Evolutionary conservation across 1,284 basidiomycete species (phyloP), one percentile per base, ranked within the genome.

Genomic region (Ganoderma leucocontextum): DNA sequence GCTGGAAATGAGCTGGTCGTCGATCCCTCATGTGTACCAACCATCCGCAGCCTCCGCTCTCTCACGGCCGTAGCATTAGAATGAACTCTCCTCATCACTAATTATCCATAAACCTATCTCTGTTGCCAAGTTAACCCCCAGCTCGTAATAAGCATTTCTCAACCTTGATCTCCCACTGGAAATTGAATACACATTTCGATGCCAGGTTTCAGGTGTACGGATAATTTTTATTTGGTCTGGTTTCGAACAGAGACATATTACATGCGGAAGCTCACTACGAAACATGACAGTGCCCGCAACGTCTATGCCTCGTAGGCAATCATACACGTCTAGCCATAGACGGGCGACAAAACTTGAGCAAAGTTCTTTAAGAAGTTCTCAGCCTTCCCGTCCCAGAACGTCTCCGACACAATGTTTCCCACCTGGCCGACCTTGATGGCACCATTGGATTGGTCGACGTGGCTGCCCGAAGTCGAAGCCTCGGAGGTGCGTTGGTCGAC

Each of bases 251-350:
- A 12, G n/a, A n/a, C n/a, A 52, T 52, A 42, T 13, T 42, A 52
- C 47, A 49, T 12, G 8, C 9, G 9, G 38, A 36, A 2, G 35
- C 63, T 65, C 53, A 39, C 33, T 63, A 69, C 64, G 62, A 66
- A 60, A 66, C 65, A 66, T 52, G 59, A 64, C 62, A 65, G 49
- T 61, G 62, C 62, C 68, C 22, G 64, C 68, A 66, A 58, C 65
- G 62, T 57, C 47, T 63, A 66, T 65, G 64, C 57, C 63, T 66
- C 59, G 59, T 55, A 55, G 7, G n/a, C 12, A 41, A 49, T 25
- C 38, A 13, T 12, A 59, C 12, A 39, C 2, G 2, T 22, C 39
- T 13, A 60, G 22, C 36, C 58, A 41, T 42, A 60, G n/a, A 60
- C 58, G 6, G 39, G 39, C 38, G 58, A 41, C 36, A 22, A 17